These are phyloP conservation scores for Rhodotorula sp. DNA, from an alignment of 1,284 basidiomycete species.

Conservation along the genomic window DNA sequence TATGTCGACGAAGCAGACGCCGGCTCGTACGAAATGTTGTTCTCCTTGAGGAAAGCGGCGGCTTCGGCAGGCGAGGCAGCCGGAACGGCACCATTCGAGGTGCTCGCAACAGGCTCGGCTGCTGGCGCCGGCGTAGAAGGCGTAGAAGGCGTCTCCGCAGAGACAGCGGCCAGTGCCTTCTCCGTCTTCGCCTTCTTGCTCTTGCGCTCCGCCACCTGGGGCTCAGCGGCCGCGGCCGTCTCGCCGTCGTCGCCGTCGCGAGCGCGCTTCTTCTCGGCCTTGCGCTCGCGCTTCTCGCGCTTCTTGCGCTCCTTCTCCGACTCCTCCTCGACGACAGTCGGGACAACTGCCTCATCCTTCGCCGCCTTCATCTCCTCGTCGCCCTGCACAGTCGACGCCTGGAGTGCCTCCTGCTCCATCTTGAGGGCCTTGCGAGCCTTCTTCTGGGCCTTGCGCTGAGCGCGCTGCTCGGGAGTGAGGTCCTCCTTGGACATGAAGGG, in stretches of 20 bases:
- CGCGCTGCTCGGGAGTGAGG: conserved; percentile 27
- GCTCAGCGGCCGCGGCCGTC: conserved; percentile 42
- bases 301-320: conserved; percentile 63
- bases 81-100: conserved; percentile 13
- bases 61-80: conserved; percentile 54
- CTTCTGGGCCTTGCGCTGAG: conserved; percentile 28
- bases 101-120: conserved; percentile 7
- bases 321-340: conserved; percentile 16
- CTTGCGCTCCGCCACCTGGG: conserved; percentile 21
- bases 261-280: conserved; percentile 49
- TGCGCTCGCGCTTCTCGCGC: conserved; percentile 91
- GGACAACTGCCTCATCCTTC: neutral
- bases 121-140: conserved; percentile 30
- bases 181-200: conserved; percentile 51
- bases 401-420: conserved; percentile 23
- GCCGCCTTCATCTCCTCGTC: neutral
- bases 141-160: conserved; percentile 25
- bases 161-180: conserved; percentile 31
- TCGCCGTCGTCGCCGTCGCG: conserved; percentile 3
- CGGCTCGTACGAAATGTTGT: conserved; percentile 69
- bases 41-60: conserved; percentile 66
- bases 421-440: conserved; percentile 36
- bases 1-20: conserved; percentile 57
- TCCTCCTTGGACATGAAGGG: conserved; percentile 16
- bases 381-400: conserved; percentile 8